Evolutionary conservation across 169 alveolate genomes (phyloP), one percentile per base, ranked within the genome.

Genomic region (Cytauxzoon felis): DNA sequence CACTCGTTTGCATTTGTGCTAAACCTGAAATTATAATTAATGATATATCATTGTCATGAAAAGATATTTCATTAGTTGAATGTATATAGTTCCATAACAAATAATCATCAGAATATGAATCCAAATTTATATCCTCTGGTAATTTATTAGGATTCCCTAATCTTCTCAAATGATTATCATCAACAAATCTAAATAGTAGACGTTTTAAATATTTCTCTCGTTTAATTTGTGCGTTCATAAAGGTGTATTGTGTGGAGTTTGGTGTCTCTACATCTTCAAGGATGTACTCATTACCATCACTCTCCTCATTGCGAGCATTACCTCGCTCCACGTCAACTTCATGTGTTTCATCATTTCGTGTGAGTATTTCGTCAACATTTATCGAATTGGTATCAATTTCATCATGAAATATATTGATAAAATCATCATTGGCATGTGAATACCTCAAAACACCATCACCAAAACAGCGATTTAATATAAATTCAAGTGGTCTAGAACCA

Each of bases 61-160:
- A 0, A 13, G 48, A n/a, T 0, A 69, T 58, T 27, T 69, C 81
- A 34, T 56, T 58, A 16, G 81, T 64, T 9, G 73, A 62, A 29
- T 60, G 73, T 4, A 69, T 58, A 41, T 43, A 69, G 54, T 69
- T 69, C 81, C 81, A 69, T 43, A 47, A 43, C 58, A 21, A 43
- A 24, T 56, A 66, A 30, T 27, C 45, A 13, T 13, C 13, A 38
- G 13, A 13, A 38, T 13, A n/a, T 13, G 45, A 13, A n/a, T 13
- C 45, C 13, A 13, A 13, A n/a, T 38, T 38, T 13, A 23, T 33
- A 13, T 36, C 11, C 13, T 18, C 9, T 13, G 4, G 16, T 6
- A 6, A 27, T 45, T 5, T 36, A 30, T 16, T 3, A 38, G 8
- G n/a, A 8, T 36, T 29, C 3, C 27, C 58, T 18, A 49, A 3